Conservation (phyloP, 177 flowering plant species). For the Vitis hybrid region DNA sequence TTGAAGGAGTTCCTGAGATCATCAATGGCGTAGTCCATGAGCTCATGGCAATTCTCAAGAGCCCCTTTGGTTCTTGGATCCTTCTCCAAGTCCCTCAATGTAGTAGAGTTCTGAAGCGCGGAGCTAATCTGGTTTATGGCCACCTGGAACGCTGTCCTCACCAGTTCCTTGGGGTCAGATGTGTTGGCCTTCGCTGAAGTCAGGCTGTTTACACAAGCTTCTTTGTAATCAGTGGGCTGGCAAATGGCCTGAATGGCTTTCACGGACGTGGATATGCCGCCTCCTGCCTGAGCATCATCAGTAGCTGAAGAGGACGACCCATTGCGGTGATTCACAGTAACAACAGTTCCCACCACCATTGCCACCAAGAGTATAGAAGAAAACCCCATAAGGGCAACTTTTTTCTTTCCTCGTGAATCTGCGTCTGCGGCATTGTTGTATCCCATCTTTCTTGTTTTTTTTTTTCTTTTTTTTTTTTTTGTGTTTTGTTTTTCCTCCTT, state of each 20-base stretch:
- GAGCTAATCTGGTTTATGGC: constrained; percentile 24
- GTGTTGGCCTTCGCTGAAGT: constrained; percentile 19
- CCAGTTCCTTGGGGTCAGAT: constrained; percentile 42
- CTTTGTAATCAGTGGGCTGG: constrained; percentile 41
- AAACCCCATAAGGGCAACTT: constrained; percentile 33
- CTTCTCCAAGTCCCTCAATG: constrained; percentile 26
- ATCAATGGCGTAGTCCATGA: constrained; percentile 38
- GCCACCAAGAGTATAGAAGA: constrained; percentile 54
- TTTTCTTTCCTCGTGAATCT: constrained; percentile 29
- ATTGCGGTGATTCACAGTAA: constrained; percentile 21
- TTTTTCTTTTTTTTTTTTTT: background rate
- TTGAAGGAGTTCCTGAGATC: constrained; percentile 42
- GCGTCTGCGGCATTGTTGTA: background rate
- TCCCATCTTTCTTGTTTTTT: background rate
- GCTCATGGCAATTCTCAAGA: constrained; percentile 38
- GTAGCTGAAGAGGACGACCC: background rate
- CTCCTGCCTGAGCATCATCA: background rate
- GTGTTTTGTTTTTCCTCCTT: background rate
- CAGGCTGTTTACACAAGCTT: constrained; percentile 35
- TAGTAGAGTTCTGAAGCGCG: constrained; percentile 27
- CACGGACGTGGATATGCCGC: constrained; percentile 17
- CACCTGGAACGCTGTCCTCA: constrained; percentile 25
- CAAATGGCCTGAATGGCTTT: constrained; percentile 40
- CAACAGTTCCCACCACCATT: constrained; percentile 60
- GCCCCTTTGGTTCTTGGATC: constrained; percentile 36